Percentiles rank a stretch among this genome's conserved stretches.
phyloP scores from a whole-genome alignment of 2,329 filamentous ascomycete genomes.

The Thielaviopsis euricoi region DNA sequence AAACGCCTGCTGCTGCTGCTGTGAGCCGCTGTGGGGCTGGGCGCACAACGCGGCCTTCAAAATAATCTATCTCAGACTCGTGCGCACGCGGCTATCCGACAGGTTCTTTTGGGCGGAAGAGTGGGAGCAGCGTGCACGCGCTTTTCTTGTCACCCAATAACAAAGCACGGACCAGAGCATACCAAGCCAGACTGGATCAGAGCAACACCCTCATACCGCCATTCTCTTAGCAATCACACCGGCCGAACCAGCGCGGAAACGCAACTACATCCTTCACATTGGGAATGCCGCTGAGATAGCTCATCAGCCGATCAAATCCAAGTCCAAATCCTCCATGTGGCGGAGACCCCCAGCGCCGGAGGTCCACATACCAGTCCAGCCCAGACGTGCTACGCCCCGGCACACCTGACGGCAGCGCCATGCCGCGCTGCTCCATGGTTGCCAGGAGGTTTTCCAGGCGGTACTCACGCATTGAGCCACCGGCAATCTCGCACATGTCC shows the following conservation, averaged over 20 bases:
- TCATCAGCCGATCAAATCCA: conserved; percentile 73
- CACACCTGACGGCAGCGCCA: conserved; percentile 26
- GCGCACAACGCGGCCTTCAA: neutral
- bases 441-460: conserved; percentile 48
- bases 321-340: conserved; percentile 84
- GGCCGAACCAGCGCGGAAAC: conserved; percentile 61
- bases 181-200: too few relatives aligned
- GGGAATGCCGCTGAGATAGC: conserved; percentile 65
- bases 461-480: conserved; percentile 80
- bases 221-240: conserved; percentile 37
- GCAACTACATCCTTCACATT: conserved; percentile 75
- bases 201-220: neutral
- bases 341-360: conserved; percentile 78
- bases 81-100: neutral
- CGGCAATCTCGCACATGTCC: conserved; percentile 71
- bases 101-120: neutral
- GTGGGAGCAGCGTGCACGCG: too few relatives aligned
- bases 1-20: neutral
- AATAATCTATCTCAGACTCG: neutral
- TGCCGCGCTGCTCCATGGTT: conserved; percentile 54
- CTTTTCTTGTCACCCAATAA: too few relatives aligned
- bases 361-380: conserved; percentile 74
- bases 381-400: conserved; percentile 14
- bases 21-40: neutral
- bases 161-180: too few relatives aligned